Evolutionary conservation across 163 green algal species (phyloP).

Genomic region (Coccomyxa subellipsoidea): DNA sequence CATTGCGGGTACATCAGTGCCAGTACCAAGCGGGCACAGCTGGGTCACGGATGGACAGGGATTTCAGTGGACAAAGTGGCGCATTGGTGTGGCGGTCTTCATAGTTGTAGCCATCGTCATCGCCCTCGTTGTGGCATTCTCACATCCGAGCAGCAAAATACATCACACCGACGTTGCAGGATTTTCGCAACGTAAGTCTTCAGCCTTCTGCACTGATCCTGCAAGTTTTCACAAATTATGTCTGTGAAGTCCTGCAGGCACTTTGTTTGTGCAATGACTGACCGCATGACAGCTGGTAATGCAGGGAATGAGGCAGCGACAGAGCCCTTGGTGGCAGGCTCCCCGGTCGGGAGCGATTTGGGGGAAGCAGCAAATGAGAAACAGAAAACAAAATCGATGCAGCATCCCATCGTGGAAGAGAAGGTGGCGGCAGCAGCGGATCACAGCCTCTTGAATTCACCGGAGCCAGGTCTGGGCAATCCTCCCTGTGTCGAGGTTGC

Average conservation of each 20-base stretch:
- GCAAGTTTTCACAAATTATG: background rate
- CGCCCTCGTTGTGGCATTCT: background rate
- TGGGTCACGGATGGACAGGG: background rate
- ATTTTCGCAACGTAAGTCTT: background rate
- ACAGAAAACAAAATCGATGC: background rate
- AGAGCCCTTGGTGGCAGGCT: background rate
- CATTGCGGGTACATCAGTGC: background rate
- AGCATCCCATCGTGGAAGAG: background rate
- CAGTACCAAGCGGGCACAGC: background rate
- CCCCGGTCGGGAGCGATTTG: background rate
- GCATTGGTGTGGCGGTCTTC: background rate
- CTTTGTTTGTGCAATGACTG: no score
- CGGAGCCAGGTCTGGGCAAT: background rate
- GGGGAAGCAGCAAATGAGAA: background rate
- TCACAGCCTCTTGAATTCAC: background rate
- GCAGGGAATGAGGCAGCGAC: background rate
- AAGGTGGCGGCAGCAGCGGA: background rate
- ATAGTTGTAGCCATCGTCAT: background rate
- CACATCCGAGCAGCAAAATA: slow-evolving; percentile 1
- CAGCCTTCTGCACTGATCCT: background rate
- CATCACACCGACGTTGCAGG: background rate
- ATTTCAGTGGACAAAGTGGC: slow-evolving; percentile 2
- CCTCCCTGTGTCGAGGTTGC: no score
- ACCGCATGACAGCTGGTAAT: no score
- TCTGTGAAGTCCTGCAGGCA: background rate